A percentile compares a stretch with the other conserved stretches of the same genome.
Evolutionary conservation across 768 basidiomycete genomes (phyloP).

Genomic region (Kwoniella europaea): DNA sequence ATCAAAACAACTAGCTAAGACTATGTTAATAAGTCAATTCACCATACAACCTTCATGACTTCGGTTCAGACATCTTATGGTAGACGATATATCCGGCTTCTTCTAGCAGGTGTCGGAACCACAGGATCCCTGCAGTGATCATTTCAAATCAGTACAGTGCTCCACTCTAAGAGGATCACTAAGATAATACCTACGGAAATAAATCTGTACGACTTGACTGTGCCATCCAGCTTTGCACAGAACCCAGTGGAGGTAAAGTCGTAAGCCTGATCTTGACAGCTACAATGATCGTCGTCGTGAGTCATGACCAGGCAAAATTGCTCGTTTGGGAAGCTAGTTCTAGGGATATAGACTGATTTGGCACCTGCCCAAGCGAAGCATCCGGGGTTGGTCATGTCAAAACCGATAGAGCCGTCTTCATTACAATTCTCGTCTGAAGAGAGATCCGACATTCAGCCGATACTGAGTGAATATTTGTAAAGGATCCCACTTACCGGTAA

Average conservation of each 20-base stretch:
- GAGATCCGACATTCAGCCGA: neutral
- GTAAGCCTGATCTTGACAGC: slow-evolving; percentile 7
- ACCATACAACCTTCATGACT: too few species aligned
- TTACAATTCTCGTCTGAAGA: slow-evolving; percentile 18
- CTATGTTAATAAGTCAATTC: too few species aligned
- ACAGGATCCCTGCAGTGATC: neutral
- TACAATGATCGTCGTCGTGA: slow-evolving; percentile 3
- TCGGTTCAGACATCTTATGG: neutral
- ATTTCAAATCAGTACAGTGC: neutral
- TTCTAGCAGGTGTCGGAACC: neutral
- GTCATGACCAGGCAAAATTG: slow-evolving; percentile 20
- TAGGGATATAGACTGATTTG: slow-evolving; percentile 23
- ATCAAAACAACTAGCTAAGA: too few species aligned
- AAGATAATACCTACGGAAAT: slow-evolving; percentile 1
- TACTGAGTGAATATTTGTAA: neutral
- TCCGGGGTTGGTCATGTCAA: slow-evolving; percentile 23
- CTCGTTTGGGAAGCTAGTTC: slow-evolving; percentile 6
- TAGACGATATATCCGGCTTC: too few species aligned
- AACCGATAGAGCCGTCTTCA: slow-evolving; percentile 23
- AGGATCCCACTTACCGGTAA: slow-evolving; percentile 16
- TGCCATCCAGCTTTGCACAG: slow-evolving; percentile 8
- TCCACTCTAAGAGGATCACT: neutral
- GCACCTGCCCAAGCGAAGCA: slow-evolving; percentile 11
- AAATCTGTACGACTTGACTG: slow-evolving; percentile 13
- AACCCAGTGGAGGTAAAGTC: slow-evolving; percentile 20